phyloP scores from a whole-genome alignment of 352 stramenopile species.

The Phytopythium montanum region DNA sequence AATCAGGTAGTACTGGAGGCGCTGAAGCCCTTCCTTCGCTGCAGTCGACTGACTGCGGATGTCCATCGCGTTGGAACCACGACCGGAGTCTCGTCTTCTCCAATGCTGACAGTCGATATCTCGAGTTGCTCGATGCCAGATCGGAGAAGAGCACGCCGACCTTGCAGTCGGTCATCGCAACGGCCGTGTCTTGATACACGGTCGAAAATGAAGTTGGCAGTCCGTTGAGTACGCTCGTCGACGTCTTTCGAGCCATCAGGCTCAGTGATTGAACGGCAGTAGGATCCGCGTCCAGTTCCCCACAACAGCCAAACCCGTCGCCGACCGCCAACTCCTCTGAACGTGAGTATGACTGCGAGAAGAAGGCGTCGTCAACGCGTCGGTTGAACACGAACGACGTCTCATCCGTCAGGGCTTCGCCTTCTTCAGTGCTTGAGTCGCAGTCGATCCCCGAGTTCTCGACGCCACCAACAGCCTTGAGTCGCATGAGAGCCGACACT shows the following conservation, averaged over 20 bases:
- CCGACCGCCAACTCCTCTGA: conserved; percentile 5
- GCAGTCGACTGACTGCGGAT: not conserved
- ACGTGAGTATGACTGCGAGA: conserved; percentile 9
- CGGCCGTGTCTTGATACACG: conserved; percentile 24
- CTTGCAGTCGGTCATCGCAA: conserved; percentile 37
- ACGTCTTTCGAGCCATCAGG: not conserved
- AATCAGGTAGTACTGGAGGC: not conserved
- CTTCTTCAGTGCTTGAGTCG: not conserved
- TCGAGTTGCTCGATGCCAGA: not conserved
- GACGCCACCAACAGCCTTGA: not conserved
- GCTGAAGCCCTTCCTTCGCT: not conserved
- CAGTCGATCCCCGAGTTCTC: not conserved
- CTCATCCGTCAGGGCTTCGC: not conserved
- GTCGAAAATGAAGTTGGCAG: conserved; percentile 3
- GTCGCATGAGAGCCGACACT: not conserved
- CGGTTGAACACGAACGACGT: conserved; percentile 8
- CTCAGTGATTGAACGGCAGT: not conserved
- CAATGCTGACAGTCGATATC: not conserved
- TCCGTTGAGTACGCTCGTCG: not conserved
- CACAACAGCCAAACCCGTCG: conserved; percentile 14
- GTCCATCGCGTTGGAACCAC: not conserved
- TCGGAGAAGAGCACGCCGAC: conserved; percentile 18
- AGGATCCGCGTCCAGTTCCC: not conserved
- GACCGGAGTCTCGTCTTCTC: not conserved
- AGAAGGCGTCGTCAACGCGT: conserved; percentile 11